Percentiles rank a stretch among this genome's conserved stretches.
phyloP scores from a whole-genome alignment of 2,329 filamentous ascomycete genomes.

The Aspergillus uvarum region DNA sequence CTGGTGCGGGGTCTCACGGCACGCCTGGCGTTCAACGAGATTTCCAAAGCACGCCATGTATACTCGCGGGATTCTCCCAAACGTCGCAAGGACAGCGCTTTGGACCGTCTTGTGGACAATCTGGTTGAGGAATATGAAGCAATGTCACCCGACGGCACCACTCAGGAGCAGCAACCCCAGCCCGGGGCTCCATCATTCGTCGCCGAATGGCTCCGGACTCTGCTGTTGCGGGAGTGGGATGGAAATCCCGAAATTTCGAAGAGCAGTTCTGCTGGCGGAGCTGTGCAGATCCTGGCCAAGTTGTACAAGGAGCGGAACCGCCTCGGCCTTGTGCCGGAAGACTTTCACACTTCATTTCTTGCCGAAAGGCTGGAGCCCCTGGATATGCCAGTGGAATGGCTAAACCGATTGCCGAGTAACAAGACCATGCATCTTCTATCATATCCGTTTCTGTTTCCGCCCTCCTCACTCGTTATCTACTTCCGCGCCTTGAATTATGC shows the following conservation, averaged over 20 bases:
- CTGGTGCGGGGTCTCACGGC: constrained; percentile 51
- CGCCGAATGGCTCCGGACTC: constrained; percentile 55
- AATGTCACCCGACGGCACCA: constrained; percentile 9
- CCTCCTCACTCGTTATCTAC: constrained; percentile 71
- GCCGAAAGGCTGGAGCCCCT: constrained; percentile 73
- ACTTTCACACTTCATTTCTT: constrained; percentile 75
- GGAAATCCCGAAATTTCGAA: constrained; percentile 68
- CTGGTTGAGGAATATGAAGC: constrained; percentile 32
- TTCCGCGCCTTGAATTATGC: constrained; percentile 88
- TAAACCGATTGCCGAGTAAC: constrained; percentile 60
- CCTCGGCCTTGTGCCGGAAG: constrained; percentile 64
- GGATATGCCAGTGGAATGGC: constrained; percentile 71
- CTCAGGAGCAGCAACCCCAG: constrained; percentile 14
- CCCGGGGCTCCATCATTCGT: constrained; percentile 36
- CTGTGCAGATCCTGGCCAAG: constrained; percentile 69
- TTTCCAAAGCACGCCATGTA: constrained; percentile 40
- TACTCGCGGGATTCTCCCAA: constrained; percentile 30
- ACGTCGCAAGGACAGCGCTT: constrained; percentile 30
- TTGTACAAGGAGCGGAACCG: constrained; percentile 71
- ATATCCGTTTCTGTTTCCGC: constrained; percentile 76
- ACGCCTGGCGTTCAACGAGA: constrained; percentile 51
- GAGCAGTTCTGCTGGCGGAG: constrained; percentile 72
- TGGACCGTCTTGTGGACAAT: constrained; percentile 39
- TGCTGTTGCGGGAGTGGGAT: constrained; percentile 79
- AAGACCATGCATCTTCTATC: constrained; percentile 73